Conservation (phyloP, 768 basidiomycete genomes). For the Trametes maxima region DNA sequence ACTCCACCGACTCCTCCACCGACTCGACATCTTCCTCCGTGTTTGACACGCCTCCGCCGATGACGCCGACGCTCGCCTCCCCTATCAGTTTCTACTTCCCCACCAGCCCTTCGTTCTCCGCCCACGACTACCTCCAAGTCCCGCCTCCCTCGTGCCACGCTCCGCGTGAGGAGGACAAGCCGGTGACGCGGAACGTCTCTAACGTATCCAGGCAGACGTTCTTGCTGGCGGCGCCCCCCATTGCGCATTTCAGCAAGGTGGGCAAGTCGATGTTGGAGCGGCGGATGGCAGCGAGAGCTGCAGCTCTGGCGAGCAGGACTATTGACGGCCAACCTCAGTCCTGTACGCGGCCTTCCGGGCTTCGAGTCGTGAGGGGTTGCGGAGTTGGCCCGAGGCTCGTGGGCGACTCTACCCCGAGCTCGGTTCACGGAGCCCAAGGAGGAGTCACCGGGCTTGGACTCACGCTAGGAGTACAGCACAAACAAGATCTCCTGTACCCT, state of each 20-base stretch:
- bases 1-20: constrained; percentile 1
- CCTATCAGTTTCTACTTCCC: constrained; percentile 20
- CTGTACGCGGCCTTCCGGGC: background rate
- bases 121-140: constrained; percentile 12
- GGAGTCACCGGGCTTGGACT: constrained; percentile 1
- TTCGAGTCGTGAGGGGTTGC: too few relatives aligned
- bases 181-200: constrained; percentile 8
- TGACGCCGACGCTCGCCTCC: constrained; percentile 9
- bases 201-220: constrained; percentile 12
- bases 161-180: constrained; percentile 13
- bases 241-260: background rate
- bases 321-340: too few relatives aligned
- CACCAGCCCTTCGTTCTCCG: constrained; percentile 6
- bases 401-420: too few relatives aligned
- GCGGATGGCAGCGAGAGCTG: background rate
- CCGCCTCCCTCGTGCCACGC: constrained; percentile 15
- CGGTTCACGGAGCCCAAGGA: background rate
- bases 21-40: background rate
- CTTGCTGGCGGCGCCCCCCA: background rate
- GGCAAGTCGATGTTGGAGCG: background rate
- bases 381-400: too few relatives aligned
- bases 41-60: constrained; percentile 9
- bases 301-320: background rate
- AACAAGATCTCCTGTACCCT: background rate
- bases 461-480: background rate